Base-by-base conservation (phyloP, 202 grass and related monocot genomes). In the Schoenoplectus tabernaemontani region DNA sequence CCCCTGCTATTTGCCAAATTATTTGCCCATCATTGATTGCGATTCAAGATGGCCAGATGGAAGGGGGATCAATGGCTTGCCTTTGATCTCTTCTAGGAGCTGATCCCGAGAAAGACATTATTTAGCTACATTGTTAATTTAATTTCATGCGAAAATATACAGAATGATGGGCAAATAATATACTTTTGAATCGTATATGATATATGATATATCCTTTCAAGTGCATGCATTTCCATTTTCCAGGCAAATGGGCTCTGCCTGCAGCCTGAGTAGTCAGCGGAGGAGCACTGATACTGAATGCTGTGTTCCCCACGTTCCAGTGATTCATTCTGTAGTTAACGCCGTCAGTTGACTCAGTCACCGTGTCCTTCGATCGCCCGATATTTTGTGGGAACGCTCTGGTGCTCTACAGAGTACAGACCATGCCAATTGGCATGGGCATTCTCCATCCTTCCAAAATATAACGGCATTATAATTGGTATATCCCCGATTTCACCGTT, bases 21-120 rank as follows among this genome's bases (percentile, higher is more conserved):
- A 80, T 80, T 80, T 19, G 22, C 57, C 59, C 24, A 80, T 80
- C 36, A 79, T 79, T 64, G 53, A 79, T 51, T 33, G 68, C 2
- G 26, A 53, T 53, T 51, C 69, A 48, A 72, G 23, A 30, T 72
- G 15, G 62, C n/a, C 44, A 48, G 9, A 12, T 48, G 67, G 41
- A 39, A 41, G 11, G 16, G 12, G 30, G 69, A 33, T 67, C 16
- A 41, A n/a, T n/a, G n/a, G n/a, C n/a, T 9, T 39, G 7, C 4
- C 19, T 47, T 47, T 71, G 22, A 48, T 47, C 48, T 72, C 8
- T 9, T 71, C 39, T 47, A 28, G 4, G 41, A 34, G 32, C 13
- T 15, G 0, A n/a, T 34, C 13, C 12, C 60, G 60, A 64, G 60
- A 36, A 64, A 64, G 13, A 33, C 17, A 13, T 48, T 48, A 48